phyloP scores from a whole-genome alignment of 2,329 filamentous ascomycete genomes.

The Aspergillus ruber region DNA sequence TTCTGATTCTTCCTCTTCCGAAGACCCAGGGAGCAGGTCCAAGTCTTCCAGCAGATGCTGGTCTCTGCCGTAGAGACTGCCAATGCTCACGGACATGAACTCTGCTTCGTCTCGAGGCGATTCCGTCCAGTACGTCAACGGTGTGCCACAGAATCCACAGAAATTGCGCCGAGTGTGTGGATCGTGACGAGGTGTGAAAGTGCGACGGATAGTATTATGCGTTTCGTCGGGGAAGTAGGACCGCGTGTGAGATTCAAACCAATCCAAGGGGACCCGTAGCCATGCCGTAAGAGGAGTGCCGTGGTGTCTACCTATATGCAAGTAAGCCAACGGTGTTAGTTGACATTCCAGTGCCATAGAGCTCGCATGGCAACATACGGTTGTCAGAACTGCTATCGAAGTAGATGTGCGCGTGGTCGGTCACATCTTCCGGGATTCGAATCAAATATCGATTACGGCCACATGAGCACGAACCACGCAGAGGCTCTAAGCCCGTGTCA shows the following conservation, averaged over 20 bases:
- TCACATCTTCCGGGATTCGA: constrained; percentile 55
- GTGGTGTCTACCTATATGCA: constrained; percentile 51
- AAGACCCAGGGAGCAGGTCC: constrained; percentile 56
- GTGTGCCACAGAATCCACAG: constrained; percentile 87
- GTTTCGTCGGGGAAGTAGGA: constrained; percentile 75
- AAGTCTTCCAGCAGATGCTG: constrained; percentile 67
- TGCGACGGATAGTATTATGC: constrained; percentile 57
- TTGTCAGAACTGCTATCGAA: constrained; percentile 66
- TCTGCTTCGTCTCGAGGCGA: constrained; percentile 63
- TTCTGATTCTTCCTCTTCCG: constrained; percentile 6
- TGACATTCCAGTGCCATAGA: too few species aligned
- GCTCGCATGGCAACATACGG: constrained; percentile 51
- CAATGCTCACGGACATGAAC: constrained; percentile 75
- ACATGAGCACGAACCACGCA: constrained; percentile 76
- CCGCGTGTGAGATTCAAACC: constrained; percentile 70
- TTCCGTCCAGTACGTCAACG: constrained; percentile 78
- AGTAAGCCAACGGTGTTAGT: neutral
- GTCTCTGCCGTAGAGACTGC: constrained; percentile 66
- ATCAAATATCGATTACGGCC: constrained; percentile 79
- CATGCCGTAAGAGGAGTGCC: constrained; percentile 71
- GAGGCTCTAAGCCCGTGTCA: constrained; percentile 35
- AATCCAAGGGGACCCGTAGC: constrained; percentile 72
- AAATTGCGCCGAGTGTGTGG: constrained; percentile 66
- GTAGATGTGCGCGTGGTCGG: constrained; percentile 59
- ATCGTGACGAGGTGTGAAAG: constrained; percentile 56